phyloP scores from a whole-genome alignment of 1,139 yeast genomes.

The Hanseniaspora uvarum region DNA sequence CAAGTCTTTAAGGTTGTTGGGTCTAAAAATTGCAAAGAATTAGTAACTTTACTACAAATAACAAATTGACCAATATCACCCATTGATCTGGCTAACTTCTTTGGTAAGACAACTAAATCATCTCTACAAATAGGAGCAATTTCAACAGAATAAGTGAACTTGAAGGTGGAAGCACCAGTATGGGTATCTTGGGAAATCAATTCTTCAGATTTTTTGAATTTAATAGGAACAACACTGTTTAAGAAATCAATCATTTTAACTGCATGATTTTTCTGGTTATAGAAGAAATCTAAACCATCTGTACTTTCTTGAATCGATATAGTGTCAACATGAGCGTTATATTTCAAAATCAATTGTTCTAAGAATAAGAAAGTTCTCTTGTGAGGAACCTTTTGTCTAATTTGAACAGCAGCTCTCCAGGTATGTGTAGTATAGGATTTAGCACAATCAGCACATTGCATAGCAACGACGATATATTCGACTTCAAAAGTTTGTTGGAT shows the following conservation, averaged over 20 bases:
- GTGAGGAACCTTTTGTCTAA: constrained; percentile 93
- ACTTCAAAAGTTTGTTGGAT: constrained; percentile 94
- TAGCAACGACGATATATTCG: constrained; percentile 84
- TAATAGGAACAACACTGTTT: constrained; percentile 77
- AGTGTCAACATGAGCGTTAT: constrained; percentile 90
- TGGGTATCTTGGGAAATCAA: constrained; percentile 87
- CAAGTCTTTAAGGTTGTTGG: constrained; percentile 71
- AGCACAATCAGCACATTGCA: constrained; percentile 99
- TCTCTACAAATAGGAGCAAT: constrained; percentile 97
- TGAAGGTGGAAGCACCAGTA: constrained; percentile 76
- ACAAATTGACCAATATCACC: constrained; percentile 80
- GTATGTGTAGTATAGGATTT: constrained; percentile 90
- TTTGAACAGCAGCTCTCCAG: constrained; percentile 95
- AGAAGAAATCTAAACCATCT: constrained; percentile 92
- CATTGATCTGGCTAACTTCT: constrained; percentile 67
- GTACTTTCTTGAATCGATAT: constrained; percentile 83
- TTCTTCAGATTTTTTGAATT: constrained; percentile 78
- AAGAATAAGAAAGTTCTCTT: constrained; percentile 89
- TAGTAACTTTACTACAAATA: constrained; percentile 72
- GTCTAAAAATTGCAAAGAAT: constrained; percentile 75
- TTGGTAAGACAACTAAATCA: constrained; percentile 83
- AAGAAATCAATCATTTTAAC: constrained; percentile 87
- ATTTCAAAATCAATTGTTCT: constrained; percentile 87
- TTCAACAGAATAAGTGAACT: constrained; percentile 86
- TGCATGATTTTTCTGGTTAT: constrained; percentile 82